Base-by-base conservation (phyloP, 2,329 filamentous ascomycete species). In the Colletotrichum karsti region DNA sequence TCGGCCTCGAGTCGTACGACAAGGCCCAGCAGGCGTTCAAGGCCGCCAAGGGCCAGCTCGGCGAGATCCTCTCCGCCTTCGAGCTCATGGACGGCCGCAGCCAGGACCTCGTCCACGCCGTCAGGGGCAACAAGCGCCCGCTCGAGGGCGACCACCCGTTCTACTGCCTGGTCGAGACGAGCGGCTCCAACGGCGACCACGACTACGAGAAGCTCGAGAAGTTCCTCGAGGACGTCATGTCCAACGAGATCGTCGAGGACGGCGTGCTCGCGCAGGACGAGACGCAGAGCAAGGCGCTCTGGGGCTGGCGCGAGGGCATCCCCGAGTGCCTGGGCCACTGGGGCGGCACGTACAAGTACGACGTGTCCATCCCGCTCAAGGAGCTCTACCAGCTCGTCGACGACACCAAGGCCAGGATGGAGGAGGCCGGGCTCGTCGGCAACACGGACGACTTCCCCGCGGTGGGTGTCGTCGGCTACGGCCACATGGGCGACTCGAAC, bases 321-420 rank as follows among this genome's bases (percentile, higher is more conserved):
- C 91, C 95, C 0, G 96, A 99, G 82, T 91, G 91, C 50, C 85
- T 97, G 26, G 93, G 93, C 70, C 94, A 98, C 79, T 94, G 92
- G 81, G 97, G 96, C 66, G 96, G 95, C 48, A 95, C 96, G 8
- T 99, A 99, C 88, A 99, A 99, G 83, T 99, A 99, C 79, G 96
- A 99, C 77, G 87, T 99, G 33, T 98, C 96, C 7, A 97, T 99
- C 72, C 96, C 96, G 2, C 87, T 99, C 28, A 81, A 88, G 12
- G 91, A 97, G 72, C 89, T 99, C 75, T 99, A 99, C 82, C 85
- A 88, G 73, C 85, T 99, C 30, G 96, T 99, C 30, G 93, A 96
- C 72, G 96, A 98, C 73, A 92, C 91, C 22, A 88, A 92, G 70
- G 89, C 88, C 59, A 90, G 91, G 59, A 87, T 99, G 72, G 85